A percentile compares a stretch with the other conserved stretches of the same genome.
phyloP scores from a whole-genome alignment of 2,329 filamentous ascomycete genomes.

The Graphilbum sp. region DNA sequence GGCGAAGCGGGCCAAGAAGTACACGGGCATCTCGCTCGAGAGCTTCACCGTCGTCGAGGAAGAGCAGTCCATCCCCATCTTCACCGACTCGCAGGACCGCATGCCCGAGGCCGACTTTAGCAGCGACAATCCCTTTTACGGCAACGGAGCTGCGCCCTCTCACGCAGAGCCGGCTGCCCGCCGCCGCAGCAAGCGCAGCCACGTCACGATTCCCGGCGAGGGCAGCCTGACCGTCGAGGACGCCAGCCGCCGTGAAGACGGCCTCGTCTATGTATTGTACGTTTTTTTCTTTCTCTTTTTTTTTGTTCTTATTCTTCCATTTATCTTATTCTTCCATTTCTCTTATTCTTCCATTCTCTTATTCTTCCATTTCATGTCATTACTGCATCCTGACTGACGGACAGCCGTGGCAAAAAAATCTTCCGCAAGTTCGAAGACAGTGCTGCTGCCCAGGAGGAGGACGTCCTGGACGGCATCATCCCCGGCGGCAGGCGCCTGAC shows the following conservation, averaged over 20 bases:
- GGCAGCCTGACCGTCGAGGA: slow-evolving; percentile 44
- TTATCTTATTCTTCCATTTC: slow-evolving; percentile 59
- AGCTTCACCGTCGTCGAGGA: slow-evolving; percentile 42
- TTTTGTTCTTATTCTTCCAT: slow-evolving; percentile 42
- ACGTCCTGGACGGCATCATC: slow-evolving; percentile 14
- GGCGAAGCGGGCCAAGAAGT: slow-evolving; percentile 35
- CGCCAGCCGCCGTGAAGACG: slow-evolving; percentile 48
- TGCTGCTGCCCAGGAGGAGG: slow-evolving; percentile 4
- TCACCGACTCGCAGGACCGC: slow-evolving; percentile 65
- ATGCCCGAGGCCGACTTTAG: slow-evolving; percentile 51
- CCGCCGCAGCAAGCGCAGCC: slow-evolving; percentile 38
- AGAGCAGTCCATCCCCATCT: slow-evolving; percentile 51
- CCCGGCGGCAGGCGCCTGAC: slow-evolving; percentile 28
- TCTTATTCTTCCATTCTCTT: slow-evolving; percentile 53
- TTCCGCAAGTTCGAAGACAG: slow-evolving; percentile 48
- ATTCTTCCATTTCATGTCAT: slow-evolving; percentile 42
- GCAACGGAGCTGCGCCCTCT: slow-evolving; percentile 18
- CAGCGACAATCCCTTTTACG: slow-evolving; percentile 57
- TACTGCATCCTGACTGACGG: too few species aligned
- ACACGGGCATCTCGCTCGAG: slow-evolving; percentile 35
- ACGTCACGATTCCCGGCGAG: slow-evolving; percentile 38
- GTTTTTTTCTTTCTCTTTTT: slow-evolving; percentile 23
- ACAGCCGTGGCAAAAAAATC: slow-evolving; percentile 62
- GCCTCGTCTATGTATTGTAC: slow-evolving; percentile 64
- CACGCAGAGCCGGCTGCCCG: slow-evolving; percentile 20